Conservation (phyloP, 2,329 filamentous ascomycete species). For the Annulohypoxylon truncatum region DNA sequence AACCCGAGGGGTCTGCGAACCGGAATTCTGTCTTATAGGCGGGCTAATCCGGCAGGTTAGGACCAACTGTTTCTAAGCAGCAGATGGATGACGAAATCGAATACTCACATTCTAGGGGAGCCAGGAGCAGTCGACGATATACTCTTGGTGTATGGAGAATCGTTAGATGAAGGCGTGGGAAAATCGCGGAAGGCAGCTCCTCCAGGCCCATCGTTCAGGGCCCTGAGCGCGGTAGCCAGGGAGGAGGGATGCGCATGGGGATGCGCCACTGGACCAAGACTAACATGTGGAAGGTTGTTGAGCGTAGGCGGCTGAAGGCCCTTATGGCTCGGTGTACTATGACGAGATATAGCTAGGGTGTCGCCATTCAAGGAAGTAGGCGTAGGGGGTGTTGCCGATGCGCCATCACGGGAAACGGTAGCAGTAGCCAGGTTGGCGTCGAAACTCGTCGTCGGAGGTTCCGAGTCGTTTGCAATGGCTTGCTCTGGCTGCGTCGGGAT, state of each 20-base stretch:
- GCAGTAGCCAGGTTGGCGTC: slow-evolving; percentile 25
- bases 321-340: slow-evolving; percentile 30
- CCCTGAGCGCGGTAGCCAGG: slow-evolving; percentile 57
- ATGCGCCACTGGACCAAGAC: slow-evolving; percentile 47
- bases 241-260: slow-evolving; percentile 51
- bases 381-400: slow-evolving; percentile 42
- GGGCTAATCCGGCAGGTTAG: slow-evolving; percentile 60
- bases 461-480: slow-evolving; percentile 28
- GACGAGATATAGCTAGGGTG: slow-evolving; percentile 28
- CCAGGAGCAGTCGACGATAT: slow-evolving; percentile 68
- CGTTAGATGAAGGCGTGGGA: slow-evolving; percentile 53
- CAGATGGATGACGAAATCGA: not conserved
- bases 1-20: slow-evolving; percentile 79
- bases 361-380: slow-evolving; percentile 43
- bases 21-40: slow-evolving; percentile 78
- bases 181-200: slow-evolving; percentile 47
- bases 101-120: slow-evolving; percentile 70
- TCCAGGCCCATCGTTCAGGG: slow-evolving; percentile 57
- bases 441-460: slow-evolving; percentile 21
- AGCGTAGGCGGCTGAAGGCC: slow-evolving; percentile 46
- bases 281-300: slow-evolving; percentile 46
- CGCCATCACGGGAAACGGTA: slow-evolving; percentile 31
- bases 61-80: slow-evolving; percentile 29
- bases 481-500: slow-evolving; percentile 39
- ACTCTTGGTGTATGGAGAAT: slow-evolving; percentile 67